Percentiles rank a stretch among this genome's conserved stretches.
These are phyloP conservation scores for Fusarium austroafricanum DNA, from an alignment of 2,329 filamentous ascomycete genomes.

Conservation along the genomic window DNA sequence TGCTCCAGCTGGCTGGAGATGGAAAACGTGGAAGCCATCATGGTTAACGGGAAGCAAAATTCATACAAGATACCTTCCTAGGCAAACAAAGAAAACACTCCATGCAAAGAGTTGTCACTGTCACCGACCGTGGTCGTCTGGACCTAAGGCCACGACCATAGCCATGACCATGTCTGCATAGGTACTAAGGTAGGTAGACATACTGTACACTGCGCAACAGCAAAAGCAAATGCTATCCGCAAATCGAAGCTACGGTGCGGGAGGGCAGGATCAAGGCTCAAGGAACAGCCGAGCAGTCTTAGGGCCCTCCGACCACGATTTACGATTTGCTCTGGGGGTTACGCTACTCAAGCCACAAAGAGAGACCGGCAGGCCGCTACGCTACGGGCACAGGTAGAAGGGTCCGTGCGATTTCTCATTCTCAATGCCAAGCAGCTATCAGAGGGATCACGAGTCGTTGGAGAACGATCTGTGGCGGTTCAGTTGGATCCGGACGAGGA, in stretches of 20 bases:
- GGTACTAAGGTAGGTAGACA: too few relatives aligned
- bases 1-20: too few relatives aligned
- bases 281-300: constrained; percentile 28
- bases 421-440: constrained; percentile 6
- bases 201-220: neutral
- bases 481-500: constrained; percentile 31
- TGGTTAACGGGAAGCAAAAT: neutral
- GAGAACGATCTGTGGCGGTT: constrained; percentile 35
- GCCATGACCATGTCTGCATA: neutral
- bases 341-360: constrained; percentile 21
- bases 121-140: neutral
- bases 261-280: constrained; percentile 22
- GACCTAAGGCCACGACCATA: neutral
- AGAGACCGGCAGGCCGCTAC: constrained; percentile 11
- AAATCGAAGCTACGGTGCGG: constrained; percentile 10
- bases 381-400: constrained; percentile 20
- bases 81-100: neutral
- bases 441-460: constrained; percentile 23
- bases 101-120: neutral
- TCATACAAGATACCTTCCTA: neutral
- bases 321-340: constrained; percentile 35
- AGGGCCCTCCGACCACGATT: constrained; percentile 28
- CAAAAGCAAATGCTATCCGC: constrained; percentile 20
- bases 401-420: constrained; percentile 38
- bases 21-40: neutral